Evolutionary conservation across 2,329 filamentous ascomycete genomes (phyloP), one percentile per base, ranked within the genome.

Genomic region (Verticillium isaacii): DNA sequence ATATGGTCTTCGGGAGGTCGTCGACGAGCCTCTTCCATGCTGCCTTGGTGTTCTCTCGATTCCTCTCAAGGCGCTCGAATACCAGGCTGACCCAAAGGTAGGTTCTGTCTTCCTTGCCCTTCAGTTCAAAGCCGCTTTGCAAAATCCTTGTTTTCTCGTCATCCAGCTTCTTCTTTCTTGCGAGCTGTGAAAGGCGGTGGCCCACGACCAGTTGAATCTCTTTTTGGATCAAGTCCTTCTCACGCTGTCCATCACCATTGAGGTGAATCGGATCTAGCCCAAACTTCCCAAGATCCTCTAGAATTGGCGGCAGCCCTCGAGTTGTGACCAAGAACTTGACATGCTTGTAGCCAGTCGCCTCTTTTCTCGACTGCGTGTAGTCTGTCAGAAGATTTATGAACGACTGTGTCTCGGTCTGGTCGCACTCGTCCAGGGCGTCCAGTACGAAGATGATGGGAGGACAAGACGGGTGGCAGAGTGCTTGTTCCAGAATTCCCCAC

Each of bases 401-500:
- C 4, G 32, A 15, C 37, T n/a, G 15, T 9, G 17, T 29, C 12
- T 58, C 57, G 17, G 12, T 7, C 9, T 23, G 14, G 7, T 32
- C 15, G 37, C 57, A 58, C 57, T 58, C 57, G 14, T 58, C 57
- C 23, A 58, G 23, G 23, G 34, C 57, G n/a, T 58, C 57, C 23
- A 58, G 6, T 5, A 58, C 2, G n/a, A 29, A 25, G 9, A 45
- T 17, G 5, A 58, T 23, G 4, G 37, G 57, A 12, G 34, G 36
- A 9, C 36, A 32, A 3, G 15, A 29, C 19, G 37, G 9, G n/a
- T 58, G 17, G 15, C 23, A 1, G 15, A 58, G 15, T 2, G 36
- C 39, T 2, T n/a, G 8, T n/a, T n/a, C 19, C 12, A 58, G 14
- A 7, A 58, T 9, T 5, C n/a, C 4, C 57, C 57, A 58, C 3